Evolutionary conservation across 352 stramenopile species (phyloP).

Genomic region (Globisporangium takayamanum): DNA sequence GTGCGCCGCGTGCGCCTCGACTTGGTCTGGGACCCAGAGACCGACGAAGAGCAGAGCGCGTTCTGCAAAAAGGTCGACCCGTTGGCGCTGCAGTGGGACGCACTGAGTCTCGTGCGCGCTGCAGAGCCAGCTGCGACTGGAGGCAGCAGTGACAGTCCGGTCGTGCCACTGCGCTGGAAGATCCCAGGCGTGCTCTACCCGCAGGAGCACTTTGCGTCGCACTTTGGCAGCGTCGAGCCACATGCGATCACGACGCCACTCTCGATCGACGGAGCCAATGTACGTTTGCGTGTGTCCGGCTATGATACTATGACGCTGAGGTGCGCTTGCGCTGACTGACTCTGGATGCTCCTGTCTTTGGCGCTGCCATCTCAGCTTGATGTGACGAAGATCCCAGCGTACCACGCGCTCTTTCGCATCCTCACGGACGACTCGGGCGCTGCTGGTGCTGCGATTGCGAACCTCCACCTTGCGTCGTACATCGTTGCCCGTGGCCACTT

Average conservation of each 20-base stretch:
- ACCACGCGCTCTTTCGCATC: slow-evolving; percentile 61
- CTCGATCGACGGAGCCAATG: slow-evolving; percentile 42
- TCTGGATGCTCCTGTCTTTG: not conserved
- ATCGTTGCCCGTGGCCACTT: slow-evolving; percentile 52
- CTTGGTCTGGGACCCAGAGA: slow-evolving; percentile 59
- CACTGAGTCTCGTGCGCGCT: slow-evolving; percentile 37
- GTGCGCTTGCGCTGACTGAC: not conserved
- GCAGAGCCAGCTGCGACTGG: slow-evolving; percentile 6
- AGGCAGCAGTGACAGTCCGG: slow-evolving; percentile 13
- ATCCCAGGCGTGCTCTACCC: slow-evolving; percentile 47
- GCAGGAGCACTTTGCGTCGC: slow-evolving; percentile 40
- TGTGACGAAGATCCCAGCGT: slow-evolving; percentile 52
- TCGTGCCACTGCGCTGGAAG: slow-evolving; percentile 26
- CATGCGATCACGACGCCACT: slow-evolving; percentile 35
- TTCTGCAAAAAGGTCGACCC: slow-evolving; percentile 61
- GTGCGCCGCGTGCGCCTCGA: slow-evolving; percentile 60
- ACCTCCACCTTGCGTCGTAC: slow-evolving; percentile 66
- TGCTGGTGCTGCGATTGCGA: slow-evolving; percentile 52
- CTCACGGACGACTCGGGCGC: slow-evolving; percentile 67
- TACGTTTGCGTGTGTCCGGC: slow-evolving; percentile 16
- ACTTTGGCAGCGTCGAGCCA: slow-evolving; percentile 29
- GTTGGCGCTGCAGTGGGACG: slow-evolving; percentile 52
- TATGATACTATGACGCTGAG: not conserved
- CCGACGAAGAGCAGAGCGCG: slow-evolving; percentile 36
- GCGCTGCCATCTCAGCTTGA: slow-evolving; percentile 30